A percentile compares a stretch with the other conserved stretches of the same genome.
Conservation (phyloP, 2,329 filamentous ascomycete genomes). For the Colletotrichum sp. region DNA sequence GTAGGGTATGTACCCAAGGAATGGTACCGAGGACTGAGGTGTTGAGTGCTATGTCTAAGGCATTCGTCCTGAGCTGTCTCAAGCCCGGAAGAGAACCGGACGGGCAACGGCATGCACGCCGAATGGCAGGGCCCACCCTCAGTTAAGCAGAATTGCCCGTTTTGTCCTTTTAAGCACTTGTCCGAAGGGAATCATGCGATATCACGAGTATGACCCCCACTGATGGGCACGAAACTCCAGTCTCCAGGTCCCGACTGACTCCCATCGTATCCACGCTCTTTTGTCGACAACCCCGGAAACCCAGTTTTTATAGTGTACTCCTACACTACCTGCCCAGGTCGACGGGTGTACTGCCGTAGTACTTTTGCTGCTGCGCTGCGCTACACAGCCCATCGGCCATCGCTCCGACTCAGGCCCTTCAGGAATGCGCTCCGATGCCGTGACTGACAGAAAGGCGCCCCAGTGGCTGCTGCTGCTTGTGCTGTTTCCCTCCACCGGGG, state of each 20-base stretch:
- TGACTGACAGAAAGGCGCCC: neutral
- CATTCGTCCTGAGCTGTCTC: neutral
- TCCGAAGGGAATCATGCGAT: constrained; percentile 3
- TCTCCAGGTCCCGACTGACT: neutral
- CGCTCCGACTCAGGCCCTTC: neutral
- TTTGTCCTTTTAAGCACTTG: constrained; percentile 1
- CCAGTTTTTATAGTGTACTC: neutral
- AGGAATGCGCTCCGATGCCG: neutral
- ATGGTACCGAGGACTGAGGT: too few relatives aligned
- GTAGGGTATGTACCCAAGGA: too few relatives aligned
- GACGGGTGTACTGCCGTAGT: neutral
- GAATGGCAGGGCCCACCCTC: neutral
- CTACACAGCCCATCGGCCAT: neutral
- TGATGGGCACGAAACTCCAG: neutral
- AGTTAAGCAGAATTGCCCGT: neutral
- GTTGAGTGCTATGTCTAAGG: neutral
- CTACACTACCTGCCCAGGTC: neutral
- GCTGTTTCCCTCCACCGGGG: neutral
- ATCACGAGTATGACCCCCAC: neutral
- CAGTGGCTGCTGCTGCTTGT: neutral
- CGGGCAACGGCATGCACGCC: constrained; percentile 9
- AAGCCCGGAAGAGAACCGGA: constrained; percentile 12
- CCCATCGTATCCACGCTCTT: neutral
- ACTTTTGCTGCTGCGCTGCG: neutral
- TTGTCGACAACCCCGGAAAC: neutral